A percentile compares a stretch with the other conserved stretches of the same genome.
phyloP scores from a whole-genome alignment of 2,329 filamentous ascomycete species.

The Pyricularia pennisetigena region DNA sequence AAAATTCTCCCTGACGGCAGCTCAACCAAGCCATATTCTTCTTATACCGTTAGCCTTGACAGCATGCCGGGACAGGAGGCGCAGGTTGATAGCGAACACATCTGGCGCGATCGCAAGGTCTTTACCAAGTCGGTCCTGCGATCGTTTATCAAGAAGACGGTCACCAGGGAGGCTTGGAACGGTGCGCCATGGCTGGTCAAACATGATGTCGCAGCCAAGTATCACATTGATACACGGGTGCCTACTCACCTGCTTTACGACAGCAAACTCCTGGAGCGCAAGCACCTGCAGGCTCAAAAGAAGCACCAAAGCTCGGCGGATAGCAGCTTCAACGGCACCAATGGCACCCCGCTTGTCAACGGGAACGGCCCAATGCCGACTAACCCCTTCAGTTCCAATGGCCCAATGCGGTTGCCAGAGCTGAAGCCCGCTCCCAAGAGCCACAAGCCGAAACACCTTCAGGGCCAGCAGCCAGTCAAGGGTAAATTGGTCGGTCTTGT shows the following conservation, averaged over 20 bases:
- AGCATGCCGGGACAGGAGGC: slow-evolving; percentile 61
- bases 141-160: slow-evolving; percentile 89
- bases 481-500: slow-evolving; percentile 25
- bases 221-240: slow-evolving; percentile 79
- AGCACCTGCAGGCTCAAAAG: slow-evolving; percentile 58
- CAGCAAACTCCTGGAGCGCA: slow-evolving; percentile 67
- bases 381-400: slow-evolving; percentile 25
- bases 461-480: slow-evolving; percentile 34
- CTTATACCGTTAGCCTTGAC: slow-evolving; percentile 71
- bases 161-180: slow-evolving; percentile 85
- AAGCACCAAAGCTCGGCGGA: slow-evolving; percentile 30
- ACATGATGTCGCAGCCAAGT: slow-evolving; percentile 66
- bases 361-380: slow-evolving; percentile 5
- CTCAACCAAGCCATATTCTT: slow-evolving; percentile 59
- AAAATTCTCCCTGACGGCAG: slow-evolving; percentile 57
- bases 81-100: slow-evolving; percentile 69
- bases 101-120: slow-evolving; percentile 77
- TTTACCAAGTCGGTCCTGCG: slow-evolving; percentile 93
- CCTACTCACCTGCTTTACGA: slow-evolving; percentile 76
- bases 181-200: slow-evolving; percentile 97
- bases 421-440: slow-evolving; percentile 65
- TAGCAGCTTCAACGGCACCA: slow-evolving; percentile 26
- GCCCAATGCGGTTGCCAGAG: slow-evolving; percentile 55
- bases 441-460: slow-evolving; percentile 43
- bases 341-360: background rate